Evolutionary conservation across 2,329 filamentous ascomycete genomes (phyloP), one percentile per base, ranked within the genome.

Genomic region (Botrytis fabae): DNA sequence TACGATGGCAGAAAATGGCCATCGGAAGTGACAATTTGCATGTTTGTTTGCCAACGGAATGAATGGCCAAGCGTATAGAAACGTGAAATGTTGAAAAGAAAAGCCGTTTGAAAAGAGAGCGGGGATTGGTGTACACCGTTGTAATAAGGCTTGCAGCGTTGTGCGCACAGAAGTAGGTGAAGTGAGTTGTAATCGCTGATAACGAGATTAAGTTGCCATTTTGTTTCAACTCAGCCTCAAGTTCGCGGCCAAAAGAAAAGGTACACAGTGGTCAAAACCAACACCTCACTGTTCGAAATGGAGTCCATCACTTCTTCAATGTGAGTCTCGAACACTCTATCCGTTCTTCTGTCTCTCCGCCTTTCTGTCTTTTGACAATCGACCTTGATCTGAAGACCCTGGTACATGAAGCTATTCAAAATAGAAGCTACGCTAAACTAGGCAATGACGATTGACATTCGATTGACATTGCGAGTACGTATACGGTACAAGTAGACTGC

Each of bases 341-440:
- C 51, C 18, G n/a, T 28, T 16, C 7, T 38, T 38, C 35, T 38
- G 35, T 38, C 35, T 38, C 4, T 38, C 35, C 35, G 35, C 35
- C 35, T 38, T 38, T 9, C 38, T 38, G 38, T 38, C 51, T 54
- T 25, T 38, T 10, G 8, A 40, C 38, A 40, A n/a, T 42, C 20
- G 64, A 28, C 25, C n/a, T 68, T 54, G 2, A 28, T 40, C 8
- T 40, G 42, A 68, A 25, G 40, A 25, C 25, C 46, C 20, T 35
- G 54, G 46, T 28, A n/a, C 16, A 54, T 54, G 64, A 68, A 68
- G 64, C 64, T 68, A 68, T 68, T 68, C 64, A 3, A 54, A 8
- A 68, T 8, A 16, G 16, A 40, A 54, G 35, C 20, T 35, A 54
- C 64, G 64, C 46, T 51, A 51, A 68, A 68, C 35, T 54, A 68